Evolutionary conservation across 305 asterid species (phyloP).

Genomic region (Fraxinus baroniana): DNA sequence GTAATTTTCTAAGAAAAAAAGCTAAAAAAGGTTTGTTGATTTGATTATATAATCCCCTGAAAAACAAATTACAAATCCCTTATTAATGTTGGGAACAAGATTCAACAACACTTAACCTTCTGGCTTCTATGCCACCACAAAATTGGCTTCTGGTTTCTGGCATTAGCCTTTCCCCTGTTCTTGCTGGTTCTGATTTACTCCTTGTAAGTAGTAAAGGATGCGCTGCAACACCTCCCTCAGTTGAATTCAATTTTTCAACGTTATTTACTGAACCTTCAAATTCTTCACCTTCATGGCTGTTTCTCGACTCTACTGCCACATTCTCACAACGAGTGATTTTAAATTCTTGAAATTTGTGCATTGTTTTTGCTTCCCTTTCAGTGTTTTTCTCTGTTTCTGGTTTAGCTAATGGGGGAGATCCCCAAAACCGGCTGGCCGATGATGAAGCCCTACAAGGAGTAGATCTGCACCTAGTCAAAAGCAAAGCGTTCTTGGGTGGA

Average conservation of each 20-base stretch:
- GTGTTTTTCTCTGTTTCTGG: neutral
- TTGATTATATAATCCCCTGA: neutral
- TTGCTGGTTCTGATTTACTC: conserved; percentile 52
- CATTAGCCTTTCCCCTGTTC: conserved; percentile 39
- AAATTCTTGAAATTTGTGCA: neutral
- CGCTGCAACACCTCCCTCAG: conserved; percentile 3
- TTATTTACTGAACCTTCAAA: neutral
- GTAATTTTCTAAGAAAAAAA: too few species aligned
- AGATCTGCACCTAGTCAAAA: conserved; percentile 47
- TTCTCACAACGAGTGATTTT: neutral
- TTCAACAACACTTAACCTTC: conserved; percentile 26
- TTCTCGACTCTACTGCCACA: conserved; percentile 25
- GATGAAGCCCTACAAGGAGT: conserved; percentile 48
- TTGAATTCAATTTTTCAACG: neutral
- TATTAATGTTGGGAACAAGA: neutral
- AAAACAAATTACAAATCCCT: neutral
- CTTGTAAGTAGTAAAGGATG: conserved; percentile 43
- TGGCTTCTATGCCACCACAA: conserved; percentile 13
- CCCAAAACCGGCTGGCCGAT: conserved; percentile 41
- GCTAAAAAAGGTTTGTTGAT: neutral
- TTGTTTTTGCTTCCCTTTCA: neutral
- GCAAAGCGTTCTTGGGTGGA: conserved; percentile 38
- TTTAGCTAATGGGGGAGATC: conserved; percentile 26
- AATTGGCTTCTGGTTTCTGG: conserved; percentile 20
- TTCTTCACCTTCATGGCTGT: conserved; percentile 21